Conservation (phyloP, 345 rosid species). For the Carallia pectinifolia region DNA sequence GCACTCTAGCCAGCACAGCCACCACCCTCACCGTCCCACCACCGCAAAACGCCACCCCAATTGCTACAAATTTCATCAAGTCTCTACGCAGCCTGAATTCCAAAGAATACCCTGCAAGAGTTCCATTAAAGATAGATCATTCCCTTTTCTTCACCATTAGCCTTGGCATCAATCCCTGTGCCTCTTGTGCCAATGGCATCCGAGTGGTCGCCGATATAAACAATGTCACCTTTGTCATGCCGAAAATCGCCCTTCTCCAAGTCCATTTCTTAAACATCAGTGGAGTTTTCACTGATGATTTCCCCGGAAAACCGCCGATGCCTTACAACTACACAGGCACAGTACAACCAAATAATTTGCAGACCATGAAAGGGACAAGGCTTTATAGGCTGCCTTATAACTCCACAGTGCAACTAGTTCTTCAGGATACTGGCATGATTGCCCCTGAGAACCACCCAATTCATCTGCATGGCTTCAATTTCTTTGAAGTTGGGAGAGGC, state of each 20-base stretch:
- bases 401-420: slow-evolving; percentile 69
- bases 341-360: slow-evolving; percentile 46
- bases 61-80: slow-evolving; percentile 54
- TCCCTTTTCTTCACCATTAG: slow-evolving; percentile 73
- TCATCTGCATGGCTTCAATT: slow-evolving; percentile 91
- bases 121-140: slow-evolving; percentile 68
- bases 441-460: slow-evolving; percentile 82
- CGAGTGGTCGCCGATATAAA: slow-evolving; percentile 74
- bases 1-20: slow-evolving; percentile 48
- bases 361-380: slow-evolving; percentile 58
- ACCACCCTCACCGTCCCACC: slow-evolving; percentile 63
- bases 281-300: slow-evolving; percentile 84
- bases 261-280: slow-evolving; percentile 77
- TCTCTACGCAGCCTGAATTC: slow-evolving; percentile 81
- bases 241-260: slow-evolving; percentile 64
- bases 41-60: slow-evolving; percentile 67
- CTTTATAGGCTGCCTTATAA: slow-evolving; percentile 62
- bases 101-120: slow-evolving; percentile 63
- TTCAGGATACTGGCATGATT: slow-evolving; percentile 83
- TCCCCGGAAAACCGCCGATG: slow-evolving; percentile 66
- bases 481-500: slow-evolving; percentile 73
- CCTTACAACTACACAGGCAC: slow-evolving; percentile 65
- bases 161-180: slow-evolving; percentile 75
- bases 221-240: slow-evolving; percentile 85
- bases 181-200: slow-evolving; percentile 72